phyloP scores from a whole-genome alignment of 129 eudicot species.

The Flaveria sonorensis region DNA sequence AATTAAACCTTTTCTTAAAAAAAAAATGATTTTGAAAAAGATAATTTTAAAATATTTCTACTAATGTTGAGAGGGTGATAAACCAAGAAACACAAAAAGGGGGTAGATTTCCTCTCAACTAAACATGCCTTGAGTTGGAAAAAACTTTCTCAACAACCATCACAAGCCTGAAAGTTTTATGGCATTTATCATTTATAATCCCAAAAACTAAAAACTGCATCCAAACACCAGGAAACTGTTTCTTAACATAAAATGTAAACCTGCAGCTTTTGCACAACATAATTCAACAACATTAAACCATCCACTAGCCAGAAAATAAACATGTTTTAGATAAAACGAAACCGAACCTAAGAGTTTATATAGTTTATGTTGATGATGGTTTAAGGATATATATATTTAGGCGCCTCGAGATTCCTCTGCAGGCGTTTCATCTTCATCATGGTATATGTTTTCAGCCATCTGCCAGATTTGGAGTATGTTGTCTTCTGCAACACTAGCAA shows the following conservation, averaged over 20 bases:
- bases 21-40: too few species aligned
- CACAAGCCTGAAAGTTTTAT: too few species aligned
- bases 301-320: background rate
- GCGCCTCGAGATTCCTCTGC: constrained; percentile 57
- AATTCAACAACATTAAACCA: constrained; percentile 17
- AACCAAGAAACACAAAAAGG: too few species aligned
- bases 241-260: too few species aligned
- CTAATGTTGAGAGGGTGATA: too few species aligned
- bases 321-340: background rate
- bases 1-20: too few species aligned
- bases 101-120: too few species aligned
- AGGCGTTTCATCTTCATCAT: constrained; percentile 81
- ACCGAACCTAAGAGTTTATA: constrained; percentile 13
- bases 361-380: background rate
- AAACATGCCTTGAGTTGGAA: too few species aligned
- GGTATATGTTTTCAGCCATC: constrained; percentile 97
- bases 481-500: constrained; percentile 93
- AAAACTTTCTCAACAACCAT: too few species aligned
- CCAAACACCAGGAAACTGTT: background rate
- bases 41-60: too few species aligned
- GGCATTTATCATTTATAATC: too few species aligned
- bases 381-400: constrained; percentile 16
- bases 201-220: background rate
- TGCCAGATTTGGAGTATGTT: constrained; percentile 96
- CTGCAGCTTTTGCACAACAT: constrained; percentile 32